phyloP scores from a whole-genome alignment of 2,329 filamentous ascomycete species.

The Cryoendolithus antarcticus region DNA sequence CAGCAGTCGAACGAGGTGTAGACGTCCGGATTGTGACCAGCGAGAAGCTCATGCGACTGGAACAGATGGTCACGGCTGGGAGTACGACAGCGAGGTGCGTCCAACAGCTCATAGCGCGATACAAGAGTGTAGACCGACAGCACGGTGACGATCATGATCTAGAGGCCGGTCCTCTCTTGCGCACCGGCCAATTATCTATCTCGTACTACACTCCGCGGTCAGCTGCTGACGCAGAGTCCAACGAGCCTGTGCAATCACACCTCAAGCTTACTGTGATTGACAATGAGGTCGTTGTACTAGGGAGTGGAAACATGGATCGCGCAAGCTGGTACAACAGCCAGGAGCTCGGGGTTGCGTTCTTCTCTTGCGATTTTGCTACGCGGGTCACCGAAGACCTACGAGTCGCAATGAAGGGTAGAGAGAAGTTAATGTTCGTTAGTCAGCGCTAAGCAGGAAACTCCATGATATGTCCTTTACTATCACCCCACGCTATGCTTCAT shows the following conservation, averaged over 20 bases:
- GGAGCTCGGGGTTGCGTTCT: slow-evolving; percentile 58
- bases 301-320: slow-evolving; percentile 73
- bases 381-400: slow-evolving; percentile 9
- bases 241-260: slow-evolving; percentile 58
- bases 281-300: slow-evolving; percentile 52
- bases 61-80: slow-evolving; percentile 69
- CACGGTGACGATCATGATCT: slow-evolving; percentile 29
- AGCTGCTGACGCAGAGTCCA: slow-evolving; percentile 10
- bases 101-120: slow-evolving; percentile 39
- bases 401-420: slow-evolving; percentile 9
- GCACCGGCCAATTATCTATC: slow-evolving; percentile 42
- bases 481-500: too few species aligned
- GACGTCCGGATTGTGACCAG: slow-evolving; percentile 38
- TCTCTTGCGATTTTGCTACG: slow-evolving; percentile 28
- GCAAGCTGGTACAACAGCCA: slow-evolving; percentile 82
- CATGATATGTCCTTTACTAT: too few species aligned
- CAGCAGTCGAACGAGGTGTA: slow-evolving; percentile 53
- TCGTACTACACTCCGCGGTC: slow-evolving; percentile 41
- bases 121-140: slow-evolving; percentile 11
- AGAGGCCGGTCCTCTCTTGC: slow-evolving; percentile 33
- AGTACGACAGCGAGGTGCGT: slow-evolving; percentile 60
- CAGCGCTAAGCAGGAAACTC: too few species aligned
- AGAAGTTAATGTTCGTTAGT: not conserved
- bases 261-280: slow-evolving; percentile 69
- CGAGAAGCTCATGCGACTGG: slow-evolving; percentile 39